A percentile compares a stretch with the other conserved stretches of the same genome.
Conservation (phyloP, 2,329 filamentous ascomycete genomes). For the Ophiocordyceps camponoti-saundersi region DNA sequence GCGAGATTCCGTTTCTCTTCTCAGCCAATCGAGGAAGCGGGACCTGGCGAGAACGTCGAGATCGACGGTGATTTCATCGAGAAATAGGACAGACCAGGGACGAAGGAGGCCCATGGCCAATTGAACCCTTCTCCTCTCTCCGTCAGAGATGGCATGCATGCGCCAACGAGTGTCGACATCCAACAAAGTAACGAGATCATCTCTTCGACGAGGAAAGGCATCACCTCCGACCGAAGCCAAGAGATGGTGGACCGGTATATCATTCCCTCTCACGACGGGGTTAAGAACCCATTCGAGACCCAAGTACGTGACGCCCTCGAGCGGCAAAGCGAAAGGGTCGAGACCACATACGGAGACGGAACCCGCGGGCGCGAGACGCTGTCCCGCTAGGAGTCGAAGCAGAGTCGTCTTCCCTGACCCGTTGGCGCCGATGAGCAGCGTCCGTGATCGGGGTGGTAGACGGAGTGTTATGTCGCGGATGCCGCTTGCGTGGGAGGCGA, state of each 20-base stretch:
- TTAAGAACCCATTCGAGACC: conserved; percentile 97
- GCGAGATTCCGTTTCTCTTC: conserved; percentile 66
- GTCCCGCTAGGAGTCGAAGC: conserved; percentile 83
- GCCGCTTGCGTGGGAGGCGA: conserved; percentile 71
- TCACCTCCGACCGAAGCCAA: conserved; percentile 76
- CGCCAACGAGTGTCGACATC: conserved; percentile 88
- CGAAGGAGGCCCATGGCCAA: conserved; percentile 87
- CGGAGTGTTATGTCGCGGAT: conserved; percentile 56
- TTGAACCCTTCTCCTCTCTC: conserved; percentile 81
- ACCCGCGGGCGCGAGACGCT: conserved; percentile 67
- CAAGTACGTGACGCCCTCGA: conserved; percentile 92
- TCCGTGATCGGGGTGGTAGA: conserved; percentile 70
- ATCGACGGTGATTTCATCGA: conserved; percentile 96
- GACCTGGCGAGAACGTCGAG: conserved; percentile 73
- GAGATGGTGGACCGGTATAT: conserved; percentile 81
- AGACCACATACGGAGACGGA: conserved; percentile 65
- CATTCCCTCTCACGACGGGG: conserved; percentile 71
- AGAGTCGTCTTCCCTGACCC: conserved; percentile 95
- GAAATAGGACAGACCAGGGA: conserved; percentile 77
- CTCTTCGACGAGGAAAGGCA: conserved; percentile 61
- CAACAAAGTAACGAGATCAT: conserved; percentile 74
- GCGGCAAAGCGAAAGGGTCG: conserved; percentile 78
- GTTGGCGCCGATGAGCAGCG: conserved; percentile 87
- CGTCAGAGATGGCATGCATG: conserved; percentile 90
- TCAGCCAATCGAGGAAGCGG: conserved; percentile 75